phyloP scores from a whole-genome alignment of 331 rosid species.

The Acacia concinna region DNA sequence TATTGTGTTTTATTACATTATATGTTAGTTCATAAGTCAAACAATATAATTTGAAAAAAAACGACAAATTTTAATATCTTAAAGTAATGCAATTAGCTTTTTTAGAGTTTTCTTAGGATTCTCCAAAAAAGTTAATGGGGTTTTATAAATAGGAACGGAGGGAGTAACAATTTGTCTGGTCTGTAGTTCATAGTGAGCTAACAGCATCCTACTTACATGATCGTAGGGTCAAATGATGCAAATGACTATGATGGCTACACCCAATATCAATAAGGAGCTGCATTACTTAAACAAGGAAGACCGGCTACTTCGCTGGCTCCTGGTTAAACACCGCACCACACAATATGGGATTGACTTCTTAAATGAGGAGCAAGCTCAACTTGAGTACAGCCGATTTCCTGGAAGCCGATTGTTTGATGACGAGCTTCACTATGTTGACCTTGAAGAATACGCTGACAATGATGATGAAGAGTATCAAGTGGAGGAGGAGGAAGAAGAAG shows the following conservation, averaged over 20 bases:
- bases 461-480: conserved; percentile 43
- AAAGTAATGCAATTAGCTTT: no score
- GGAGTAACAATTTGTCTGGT: no score
- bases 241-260: conserved; percentile 94
- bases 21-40: no score
- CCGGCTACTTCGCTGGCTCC: conserved; percentile 78
- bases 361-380: conserved; percentile 42
- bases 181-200: not conserved
- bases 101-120: no score
- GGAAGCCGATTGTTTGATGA: conserved; percentile 27
- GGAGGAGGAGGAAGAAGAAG: conserved; percentile 45
- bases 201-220: not conserved
- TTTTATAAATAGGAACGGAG: no score
- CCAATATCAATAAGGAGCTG: conserved; percentile 88
- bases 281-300: conserved; percentile 96
- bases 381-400: conserved; percentile 32
- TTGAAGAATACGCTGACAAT: conserved; percentile 25
- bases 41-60: no score
- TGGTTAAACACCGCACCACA: conserved; percentile 67
- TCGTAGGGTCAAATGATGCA: conserved; percentile 82
- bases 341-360: conserved; percentile 50
- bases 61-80: no score
- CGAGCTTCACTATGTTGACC: conserved; percentile 11
- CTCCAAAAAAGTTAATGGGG: no score
- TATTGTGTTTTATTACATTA: no score